Base-by-base conservation (phyloP, 2,329 filamentous ascomycete genomes). In the Colletotrichum trifolii region DNA sequence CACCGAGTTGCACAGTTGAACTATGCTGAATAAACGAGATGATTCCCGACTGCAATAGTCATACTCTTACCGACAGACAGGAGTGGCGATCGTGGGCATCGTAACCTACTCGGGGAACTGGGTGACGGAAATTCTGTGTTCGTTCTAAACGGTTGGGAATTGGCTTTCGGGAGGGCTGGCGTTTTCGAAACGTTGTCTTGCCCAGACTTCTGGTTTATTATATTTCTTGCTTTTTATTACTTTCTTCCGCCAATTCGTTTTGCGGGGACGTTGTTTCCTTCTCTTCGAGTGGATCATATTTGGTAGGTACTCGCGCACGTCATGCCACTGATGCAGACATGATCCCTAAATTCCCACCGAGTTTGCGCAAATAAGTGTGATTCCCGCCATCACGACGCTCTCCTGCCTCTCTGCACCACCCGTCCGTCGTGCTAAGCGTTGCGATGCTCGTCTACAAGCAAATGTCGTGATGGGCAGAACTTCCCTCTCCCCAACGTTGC, bases 171-270 rank as follows among this genome's bases (percentile, higher is more conserved):
- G 58, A 62, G 42, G 35, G 52, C 42, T 47, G 58, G 58, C 42
- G 52, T 36, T 54, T 57, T 17, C 53, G 63, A 66, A 66, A 66
- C 47, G 57, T 25, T 62, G 63, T 66, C 58, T 66, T 42, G 58
- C 59, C 63, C 58, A 45, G 62, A 56, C 52, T 46, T 40, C 58
- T 42, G 62, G 62, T 46, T 65, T 54, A 40, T 15, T 48, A 10
- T 39, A 43, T 40, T 15, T 45, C 45, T 46, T 36, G 9, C 8
- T 10, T 45, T 11, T 38, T 12, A 35, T 7, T 45, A 25, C 25
- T 36, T 52, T 43, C 13, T 39, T 40, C 35, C 42, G 33, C n/a
- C 35, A 38, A 33, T 47, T 17, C 33, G 15, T 50, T 38, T 52
- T 57, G 53, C 59, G 42, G 58, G 63, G 52, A n/a, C 8, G 13